Evolutionary conservation across 257 asterid genomes (phyloP), one percentile per base, ranked within the genome.

Genomic region (Knoxia roxburghii): DNA sequence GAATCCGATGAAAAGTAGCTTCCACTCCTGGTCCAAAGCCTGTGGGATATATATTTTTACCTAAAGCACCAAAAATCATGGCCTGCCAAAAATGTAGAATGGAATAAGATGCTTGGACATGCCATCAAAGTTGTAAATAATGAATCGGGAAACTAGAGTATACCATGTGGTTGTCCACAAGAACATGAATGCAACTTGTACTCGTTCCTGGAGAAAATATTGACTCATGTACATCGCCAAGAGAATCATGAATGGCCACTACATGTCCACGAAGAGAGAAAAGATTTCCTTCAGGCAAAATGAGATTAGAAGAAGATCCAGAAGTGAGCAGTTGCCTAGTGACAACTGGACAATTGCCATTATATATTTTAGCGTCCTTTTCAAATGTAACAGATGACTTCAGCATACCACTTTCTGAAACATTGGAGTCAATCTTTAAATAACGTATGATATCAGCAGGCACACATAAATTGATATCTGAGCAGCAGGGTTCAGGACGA

Each of bases 1-100:
- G 95, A 70, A 93, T 76, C 61, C 95, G 88, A 78, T 86, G 86
- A 86, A 93, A 88, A 40, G 91, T 85, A 60, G 90, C 97, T 68
- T 70, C 33, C 56, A 73, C 85, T 6, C 85, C 94, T 67, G 73
- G 65, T 55, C 95, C 95, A 24, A 90, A 78, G 73, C 94, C 99
- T 41, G 81, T 40, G 12, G 95, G 97, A 52, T 50, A 83, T 57
- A 80, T 71, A 60, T 69, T 79, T 72, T 73, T 83, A 35, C 69
- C 76, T 74, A 72, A 69, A 77, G 80, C 72, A 55, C 88, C 86
- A 62, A 76, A 72, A 68, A 90, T 82, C 78, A 66, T 82, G 68
- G 82, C 95, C 99, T 93, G 81, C 39, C 64, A 69, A 80, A 70
- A 62, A 24, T 13, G 71, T n/a, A n/a, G 32, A 55, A 53, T 24